These are phyloP conservation scores for Ogataea pini DNA, from an alignment of 805 yeast species.

Conservation along the genomic window DNA sequence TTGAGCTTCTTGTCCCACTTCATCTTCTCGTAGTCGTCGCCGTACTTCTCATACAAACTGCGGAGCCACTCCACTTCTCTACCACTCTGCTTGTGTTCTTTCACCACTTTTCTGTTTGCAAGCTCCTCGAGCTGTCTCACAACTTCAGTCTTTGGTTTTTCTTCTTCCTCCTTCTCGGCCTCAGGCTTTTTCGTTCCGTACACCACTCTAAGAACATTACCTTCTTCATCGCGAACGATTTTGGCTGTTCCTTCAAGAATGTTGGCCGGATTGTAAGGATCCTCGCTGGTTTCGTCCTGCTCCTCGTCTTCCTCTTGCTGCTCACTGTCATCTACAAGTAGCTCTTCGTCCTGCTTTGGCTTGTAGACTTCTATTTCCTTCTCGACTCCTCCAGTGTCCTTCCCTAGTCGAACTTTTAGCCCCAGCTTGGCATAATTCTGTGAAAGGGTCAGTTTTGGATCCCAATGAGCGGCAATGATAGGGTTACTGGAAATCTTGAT, in stretches of 20 bases:
- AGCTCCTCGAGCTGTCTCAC: conserved; percentile 68
- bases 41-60: conserved; percentile 69
- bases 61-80: conserved; percentile 77
- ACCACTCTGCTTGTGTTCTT: conserved; percentile 59
- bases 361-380: conserved; percentile 46
- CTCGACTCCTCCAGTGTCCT: conserved; percentile 81
- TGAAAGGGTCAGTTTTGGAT: conserved; percentile 69
- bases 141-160: conserved; percentile 48
- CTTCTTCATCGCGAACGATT: conserved; percentile 67
- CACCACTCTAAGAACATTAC: conserved; percentile 63
- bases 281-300: conserved; percentile 36
- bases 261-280: conserved; percentile 53
- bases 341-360: conserved; percentile 34
- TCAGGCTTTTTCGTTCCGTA: conserved; percentile 58
- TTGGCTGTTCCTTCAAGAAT: conserved; percentile 82
- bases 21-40: conserved; percentile 88
- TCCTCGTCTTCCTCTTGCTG: conserved; percentile 38
- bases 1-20: conserved; percentile 88
- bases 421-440: conserved; percentile 90
- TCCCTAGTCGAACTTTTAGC: conserved; percentile 62
- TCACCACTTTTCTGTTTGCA: conserved; percentile 45
- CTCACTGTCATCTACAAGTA: conserved; percentile 31
- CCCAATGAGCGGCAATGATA: conserved; percentile 90
- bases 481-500: conserved; percentile 71
- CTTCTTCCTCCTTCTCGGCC: conserved; percentile 18